Evolutionary conservation across 495 filamentous ascomycete species (phyloP).

Genomic region (Collariella sp.): DNA sequence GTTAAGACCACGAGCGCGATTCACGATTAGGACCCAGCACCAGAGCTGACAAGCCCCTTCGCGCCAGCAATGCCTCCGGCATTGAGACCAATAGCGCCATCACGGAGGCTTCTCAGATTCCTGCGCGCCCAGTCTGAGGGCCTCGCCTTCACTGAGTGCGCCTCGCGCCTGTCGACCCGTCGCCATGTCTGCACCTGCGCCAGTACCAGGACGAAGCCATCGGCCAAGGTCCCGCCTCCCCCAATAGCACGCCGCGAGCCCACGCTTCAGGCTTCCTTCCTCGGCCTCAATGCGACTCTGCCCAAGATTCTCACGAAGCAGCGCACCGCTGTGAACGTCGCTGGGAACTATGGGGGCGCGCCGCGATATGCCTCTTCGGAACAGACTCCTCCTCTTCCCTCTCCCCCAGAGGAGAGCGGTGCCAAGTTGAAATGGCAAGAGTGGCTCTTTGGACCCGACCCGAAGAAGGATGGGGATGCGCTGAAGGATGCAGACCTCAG

Average conservation of each 20-base stretch:
- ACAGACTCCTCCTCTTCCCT: too few relatives aligned
- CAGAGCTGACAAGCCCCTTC: neutral
- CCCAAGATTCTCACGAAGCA: slow-evolving; percentile 24
- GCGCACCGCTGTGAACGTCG: slow-evolving; percentile 3
- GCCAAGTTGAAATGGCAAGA: slow-evolving; percentile 46
- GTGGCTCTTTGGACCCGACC: slow-evolving; percentile 42
- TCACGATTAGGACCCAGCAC: neutral
- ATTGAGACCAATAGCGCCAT: slow-evolving; percentile 43
- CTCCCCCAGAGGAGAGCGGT: slow-evolving; percentile 24
- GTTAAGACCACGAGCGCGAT: neutral
- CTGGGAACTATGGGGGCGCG: slow-evolving; percentile 10
- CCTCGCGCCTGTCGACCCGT: slow-evolving; percentile 2
- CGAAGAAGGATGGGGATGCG: slow-evolving; percentile 26
- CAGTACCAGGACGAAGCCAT: slow-evolving; percentile 8
- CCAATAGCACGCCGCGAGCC: slow-evolving; percentile 21
- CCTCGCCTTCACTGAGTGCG: slow-evolving; percentile 28
- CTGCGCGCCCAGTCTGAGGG: slow-evolving; percentile 53
- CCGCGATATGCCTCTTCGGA: slow-evolving; percentile 31
- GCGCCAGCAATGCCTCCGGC: slow-evolving; percentile 28
- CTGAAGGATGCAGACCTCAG: slow-evolving; percentile 47
- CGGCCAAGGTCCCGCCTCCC: slow-evolving; percentile 4
- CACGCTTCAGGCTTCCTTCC: slow-evolving; percentile 33
- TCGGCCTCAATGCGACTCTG: slow-evolving; percentile 39
- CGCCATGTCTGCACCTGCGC: slow-evolving; percentile 22
- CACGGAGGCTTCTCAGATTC: slow-evolving; percentile 52